Percentiles rank a stretch among this genome's conserved stretches.
These are phyloP conservation scores for Tulasnella sp. DNA, from an alignment of 768 basidiomycete species.

Conservation along the genomic window DNA sequence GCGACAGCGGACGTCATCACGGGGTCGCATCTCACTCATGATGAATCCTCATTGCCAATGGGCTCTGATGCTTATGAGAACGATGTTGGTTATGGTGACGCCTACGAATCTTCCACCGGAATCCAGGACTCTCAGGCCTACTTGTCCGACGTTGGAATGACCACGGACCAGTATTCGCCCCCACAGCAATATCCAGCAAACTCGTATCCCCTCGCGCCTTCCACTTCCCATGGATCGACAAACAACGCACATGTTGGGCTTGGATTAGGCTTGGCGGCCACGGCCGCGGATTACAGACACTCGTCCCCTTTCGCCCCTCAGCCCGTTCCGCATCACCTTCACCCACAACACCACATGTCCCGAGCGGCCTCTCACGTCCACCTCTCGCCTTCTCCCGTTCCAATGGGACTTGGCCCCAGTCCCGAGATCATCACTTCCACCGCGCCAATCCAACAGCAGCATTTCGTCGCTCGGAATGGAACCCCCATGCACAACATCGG, in stretches of 20 bases:
- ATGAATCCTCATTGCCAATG: not conserved
- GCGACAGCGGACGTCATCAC: slow-evolving; percentile 21
- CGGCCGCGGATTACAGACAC: not conserved
- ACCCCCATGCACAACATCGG: slow-evolving; percentile 1
- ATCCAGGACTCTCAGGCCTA: not conserved
- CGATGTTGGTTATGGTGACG: not conserved
- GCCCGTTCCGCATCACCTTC: not conserved
- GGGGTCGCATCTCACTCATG: not conserved
- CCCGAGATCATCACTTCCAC: not conserved
- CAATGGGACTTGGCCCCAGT: not conserved
- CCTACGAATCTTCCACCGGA: not conserved
- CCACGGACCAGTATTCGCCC: not conserved
- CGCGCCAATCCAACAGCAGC: not conserved
- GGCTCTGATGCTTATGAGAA: not conserved
- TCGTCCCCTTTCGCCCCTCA: slow-evolving; percentile 17
- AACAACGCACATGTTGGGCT: not conserved
- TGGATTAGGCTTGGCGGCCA: not conserved
- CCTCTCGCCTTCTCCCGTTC: slow-evolving; percentile 7
- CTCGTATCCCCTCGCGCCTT: not conserved
- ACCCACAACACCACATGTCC: slow-evolving; percentile 5
- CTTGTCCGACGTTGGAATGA: not conserved
- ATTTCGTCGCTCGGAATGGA: not conserved
- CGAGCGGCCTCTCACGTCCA: not conserved
- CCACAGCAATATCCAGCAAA: not conserved
- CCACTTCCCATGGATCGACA: not conserved